Conservation (phyloP, 345 rosid species). For the Citrus unshiu region DNA sequence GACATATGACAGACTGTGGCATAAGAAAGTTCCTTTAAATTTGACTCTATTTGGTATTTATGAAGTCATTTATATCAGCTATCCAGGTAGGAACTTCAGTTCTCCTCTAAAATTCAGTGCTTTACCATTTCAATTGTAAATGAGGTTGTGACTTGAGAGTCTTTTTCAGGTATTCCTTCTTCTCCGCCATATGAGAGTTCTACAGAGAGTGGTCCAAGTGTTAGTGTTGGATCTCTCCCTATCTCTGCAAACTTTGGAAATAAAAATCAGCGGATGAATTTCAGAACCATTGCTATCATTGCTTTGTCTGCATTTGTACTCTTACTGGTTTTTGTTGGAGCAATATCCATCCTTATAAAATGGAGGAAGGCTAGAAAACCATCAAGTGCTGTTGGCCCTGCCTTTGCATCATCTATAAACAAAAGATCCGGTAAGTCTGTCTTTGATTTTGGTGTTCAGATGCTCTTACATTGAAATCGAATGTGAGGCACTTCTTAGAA, state of each 20-base stretch:
- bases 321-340: conserved; percentile 67
- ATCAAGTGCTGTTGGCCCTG: conserved; percentile 86
- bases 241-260: conserved; percentile 52
- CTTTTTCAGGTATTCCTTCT: conserved; percentile 71
- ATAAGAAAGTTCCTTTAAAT: conserved; percentile 73
- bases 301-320: conserved; percentile 80
- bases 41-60: conserved; percentile 76
- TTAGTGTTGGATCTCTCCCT: conserved; percentile 69
- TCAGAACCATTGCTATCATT: conserved; percentile 66
- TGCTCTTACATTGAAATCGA: conserved; percentile 5
- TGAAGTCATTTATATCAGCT: conserved; percentile 64
- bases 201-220: conserved; percentile 64
- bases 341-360: conserved; percentile 55
- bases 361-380: conserved; percentile 82
- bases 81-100: conserved; percentile 66
- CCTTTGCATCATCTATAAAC: conserved; percentile 61
- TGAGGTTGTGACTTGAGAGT: conserved; percentile 19
- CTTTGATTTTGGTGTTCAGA: conserved; percentile 6
- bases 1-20: conserved; percentile 74
- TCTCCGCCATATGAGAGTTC: conserved; percentile 62
- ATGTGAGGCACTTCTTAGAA: neutral
- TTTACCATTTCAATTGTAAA: conserved; percentile 6
- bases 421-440: conserved; percentile 72
- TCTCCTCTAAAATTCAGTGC: conserved; percentile 11
- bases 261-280: conserved; percentile 68